These are phyloP conservation scores for Parathielavia appendiculata DNA, from an alignment of 495 filamentous ascomycete species.

Conservation along the genomic window DNA sequence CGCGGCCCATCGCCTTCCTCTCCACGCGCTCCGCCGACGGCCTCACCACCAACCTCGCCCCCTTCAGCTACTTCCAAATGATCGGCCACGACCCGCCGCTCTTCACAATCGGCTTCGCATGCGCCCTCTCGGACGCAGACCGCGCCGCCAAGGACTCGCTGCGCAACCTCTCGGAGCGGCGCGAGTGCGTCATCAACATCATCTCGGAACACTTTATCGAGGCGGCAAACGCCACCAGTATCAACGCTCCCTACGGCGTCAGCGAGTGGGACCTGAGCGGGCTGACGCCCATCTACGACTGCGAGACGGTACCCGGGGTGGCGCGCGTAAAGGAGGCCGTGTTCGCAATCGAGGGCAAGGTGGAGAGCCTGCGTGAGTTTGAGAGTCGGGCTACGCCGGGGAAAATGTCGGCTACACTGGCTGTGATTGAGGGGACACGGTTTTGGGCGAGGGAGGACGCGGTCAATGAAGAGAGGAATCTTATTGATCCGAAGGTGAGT, in stretches of 20 bases:
- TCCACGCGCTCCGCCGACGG: slow-evolving; percentile 44
- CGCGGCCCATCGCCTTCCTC: slow-evolving; percentile 64
- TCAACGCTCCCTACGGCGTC: slow-evolving; percentile 73
- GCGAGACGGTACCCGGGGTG: slow-evolving; percentile 54
- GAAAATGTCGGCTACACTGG: slow-evolving; percentile 66
- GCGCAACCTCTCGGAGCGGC: slow-evolving; percentile 61
- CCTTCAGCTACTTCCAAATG: slow-evolving; percentile 79
- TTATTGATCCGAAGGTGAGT: slow-evolving; percentile 58
- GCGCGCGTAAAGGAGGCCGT: slow-evolving; percentile 78
- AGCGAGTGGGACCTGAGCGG: slow-evolving; percentile 81
- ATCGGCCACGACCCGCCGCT: slow-evolving; percentile 87
- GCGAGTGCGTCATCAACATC: slow-evolving; percentile 83
- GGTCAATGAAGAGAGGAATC: slow-evolving; percentile 65
- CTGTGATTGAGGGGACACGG: slow-evolving; percentile 74
- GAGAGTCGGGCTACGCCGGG: slow-evolving; percentile 63
- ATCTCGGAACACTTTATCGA: slow-evolving; percentile 81
- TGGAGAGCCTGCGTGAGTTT: slow-evolving; percentile 70
- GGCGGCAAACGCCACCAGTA: slow-evolving; percentile 72
- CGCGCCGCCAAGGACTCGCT: slow-evolving; percentile 79
- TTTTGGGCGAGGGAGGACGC: slow-evolving; percentile 93
- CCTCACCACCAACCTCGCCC: slow-evolving; percentile 64
- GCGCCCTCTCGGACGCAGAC: slow-evolving; percentile 40
- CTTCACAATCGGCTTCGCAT: slow-evolving; percentile 72
- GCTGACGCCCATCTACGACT: slow-evolving; percentile 61
- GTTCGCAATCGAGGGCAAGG: slow-evolving; percentile 72